Conservation (phyloP, 1,284 basidiomycete genomes). For the Papiliotrema laurentii region DNA sequence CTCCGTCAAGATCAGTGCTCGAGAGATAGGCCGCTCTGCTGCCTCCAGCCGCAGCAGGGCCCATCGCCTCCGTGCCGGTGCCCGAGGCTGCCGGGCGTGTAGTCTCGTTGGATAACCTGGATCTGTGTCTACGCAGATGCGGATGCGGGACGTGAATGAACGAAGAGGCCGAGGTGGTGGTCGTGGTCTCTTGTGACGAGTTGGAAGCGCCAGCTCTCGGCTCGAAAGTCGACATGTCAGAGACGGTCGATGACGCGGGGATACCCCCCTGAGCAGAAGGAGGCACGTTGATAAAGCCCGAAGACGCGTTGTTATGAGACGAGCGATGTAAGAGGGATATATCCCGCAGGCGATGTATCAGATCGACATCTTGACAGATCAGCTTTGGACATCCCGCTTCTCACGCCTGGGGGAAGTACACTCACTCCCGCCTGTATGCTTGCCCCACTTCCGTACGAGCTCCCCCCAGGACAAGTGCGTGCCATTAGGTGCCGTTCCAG, state of each 20-base stretch:
- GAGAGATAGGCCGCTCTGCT: conserved; percentile 26
- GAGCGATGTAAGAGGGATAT: conserved; percentile 43
- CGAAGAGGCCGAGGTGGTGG: conserved; percentile 24
- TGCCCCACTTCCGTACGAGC: conserved; percentile 79
- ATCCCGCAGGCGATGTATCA: conserved; percentile 38
- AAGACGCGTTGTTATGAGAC: conserved; percentile 20
- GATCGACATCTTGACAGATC: conserved; percentile 30
- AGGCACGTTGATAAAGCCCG: conserved; percentile 23
- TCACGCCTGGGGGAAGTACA: conserved; percentile 8
- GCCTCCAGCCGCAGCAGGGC: conserved; percentile 4
- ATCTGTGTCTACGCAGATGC: conserved; percentile 16
- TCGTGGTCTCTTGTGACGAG: conserved; percentile 22
- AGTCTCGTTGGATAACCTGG: conserved; percentile 5
- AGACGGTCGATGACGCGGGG: not conserved
- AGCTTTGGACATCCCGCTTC: not conserved
- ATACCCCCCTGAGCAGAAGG: conserved; percentile 1
- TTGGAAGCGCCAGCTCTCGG: conserved; percentile 12
- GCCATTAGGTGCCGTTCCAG: conserved; percentile 62
- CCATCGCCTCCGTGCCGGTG: conserved; percentile 4
- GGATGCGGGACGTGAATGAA: conserved; percentile 41
- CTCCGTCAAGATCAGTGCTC: conserved; percentile 35
- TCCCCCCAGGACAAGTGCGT: conserved; percentile 66
- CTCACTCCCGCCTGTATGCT: conserved; percentile 61
- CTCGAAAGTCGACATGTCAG: conserved; percentile 1
- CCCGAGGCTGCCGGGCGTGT: conserved; percentile 1